A percentile compares a stretch with the other conserved stretches of the same genome.
These are phyloP conservation scores for Wickerhamomyces silvicola DNA, from an alignment of 805 yeast genomes.

Conservation along the genomic window DNA sequence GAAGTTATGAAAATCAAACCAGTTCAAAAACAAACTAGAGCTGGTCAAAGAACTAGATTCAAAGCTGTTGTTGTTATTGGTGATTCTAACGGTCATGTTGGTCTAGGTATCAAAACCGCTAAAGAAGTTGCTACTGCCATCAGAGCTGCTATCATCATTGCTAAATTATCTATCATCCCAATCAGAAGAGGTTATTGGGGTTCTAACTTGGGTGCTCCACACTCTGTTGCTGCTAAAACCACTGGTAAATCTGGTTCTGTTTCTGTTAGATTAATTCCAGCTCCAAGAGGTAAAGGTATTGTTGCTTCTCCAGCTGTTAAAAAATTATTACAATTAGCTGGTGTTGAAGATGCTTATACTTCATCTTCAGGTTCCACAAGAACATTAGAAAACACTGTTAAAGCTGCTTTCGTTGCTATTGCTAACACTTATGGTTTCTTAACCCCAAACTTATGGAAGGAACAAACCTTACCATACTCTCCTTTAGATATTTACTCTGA, in stretches of 20 bases:
- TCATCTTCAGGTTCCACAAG: slow-evolving; percentile 98
- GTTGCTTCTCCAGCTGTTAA: slow-evolving; percentile 99
- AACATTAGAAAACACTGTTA: slow-evolving; percentile 99
- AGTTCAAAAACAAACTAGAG: slow-evolving; percentile 99
- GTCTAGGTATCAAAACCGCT: slow-evolving; percentile 99
- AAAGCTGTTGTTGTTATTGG: slow-evolving; percentile 99
- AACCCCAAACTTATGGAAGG: slow-evolving; percentile 98
- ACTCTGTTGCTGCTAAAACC: slow-evolving; percentile 95
- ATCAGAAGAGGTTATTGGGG: slow-evolving; percentile 99
- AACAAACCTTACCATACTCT: slow-evolving; percentile 75
- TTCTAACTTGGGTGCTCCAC: slow-evolving; percentile 98
- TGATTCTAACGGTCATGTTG: slow-evolving; percentile 99
- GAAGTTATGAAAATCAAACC: slow-evolving; percentile 99
- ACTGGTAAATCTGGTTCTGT: slow-evolving; percentile 99
- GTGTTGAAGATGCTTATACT: slow-evolving; percentile 99
- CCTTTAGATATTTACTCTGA: slow-evolving; percentile 95
- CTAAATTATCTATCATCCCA: slow-evolving; percentile 97
- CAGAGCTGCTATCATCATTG: slow-evolving; percentile 99
- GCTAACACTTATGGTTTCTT: slow-evolving; percentile 99
- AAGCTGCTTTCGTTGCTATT: slow-evolving; percentile 98
- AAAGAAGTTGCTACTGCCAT: slow-evolving; percentile 99
- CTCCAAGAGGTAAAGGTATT: slow-evolving; percentile 99
- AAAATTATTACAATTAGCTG: slow-evolving; percentile 98
- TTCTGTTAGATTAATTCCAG: slow-evolving; percentile 96
- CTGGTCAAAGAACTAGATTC: slow-evolving; percentile 99